Base-by-base conservation (phyloP, 768 basidiomycete species). In the Xerocomellus intermedius region DNA sequence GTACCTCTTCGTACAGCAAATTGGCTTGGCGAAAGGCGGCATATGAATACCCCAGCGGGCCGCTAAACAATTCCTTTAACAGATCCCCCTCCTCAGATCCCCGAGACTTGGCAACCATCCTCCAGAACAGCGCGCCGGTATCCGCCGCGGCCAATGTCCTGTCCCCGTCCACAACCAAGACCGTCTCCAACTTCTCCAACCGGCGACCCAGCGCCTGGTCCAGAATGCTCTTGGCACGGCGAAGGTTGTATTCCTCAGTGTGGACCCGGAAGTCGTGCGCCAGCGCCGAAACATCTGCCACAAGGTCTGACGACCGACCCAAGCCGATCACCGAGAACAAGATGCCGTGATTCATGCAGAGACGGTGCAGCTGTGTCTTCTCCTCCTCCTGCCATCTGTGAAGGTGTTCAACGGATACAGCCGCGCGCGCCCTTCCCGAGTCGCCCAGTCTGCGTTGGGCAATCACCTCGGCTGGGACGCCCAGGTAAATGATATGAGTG, bases 361-460 rank as follows among this genome's bases (percentile, higher is more conserved):
- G 56, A 55, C 46, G 56, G 56, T 9, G 52, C 56, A 57, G n/a
- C 52, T 57, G 42, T 48, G 52, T 48, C 56, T 55, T 57, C 35
- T 57, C 56, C 22, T 57, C 56, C 53, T 57, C 56, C 46, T 57
- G 56, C 56, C 56, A 57, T 55, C 52, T 57, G 46, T 42, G 46
- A 57, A 57, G 52, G 46, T 57, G 56, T 55, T 55, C 41, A 24
- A 55, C 41, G 17, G 56, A 57, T 42, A 57, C 46, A 55, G 46
- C 45, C 9, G 42, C 21, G 46, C 52, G 56, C 21, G 33, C 55
- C 52, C 9, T 57, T 48, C 55, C 46, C 21, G 46, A 55, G 46
- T 57, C 52, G 10, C 4, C 46, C 35, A 55, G 46, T 57, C 56
- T 57, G 56, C 46, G 52, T 57, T 57, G 56, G 46, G 42, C 56